Evolutionary conservation across 169 alveolate species (phyloP), one percentile per base, ranked within the genome.

Genomic region (Plasmodium knowlesi): DNA sequence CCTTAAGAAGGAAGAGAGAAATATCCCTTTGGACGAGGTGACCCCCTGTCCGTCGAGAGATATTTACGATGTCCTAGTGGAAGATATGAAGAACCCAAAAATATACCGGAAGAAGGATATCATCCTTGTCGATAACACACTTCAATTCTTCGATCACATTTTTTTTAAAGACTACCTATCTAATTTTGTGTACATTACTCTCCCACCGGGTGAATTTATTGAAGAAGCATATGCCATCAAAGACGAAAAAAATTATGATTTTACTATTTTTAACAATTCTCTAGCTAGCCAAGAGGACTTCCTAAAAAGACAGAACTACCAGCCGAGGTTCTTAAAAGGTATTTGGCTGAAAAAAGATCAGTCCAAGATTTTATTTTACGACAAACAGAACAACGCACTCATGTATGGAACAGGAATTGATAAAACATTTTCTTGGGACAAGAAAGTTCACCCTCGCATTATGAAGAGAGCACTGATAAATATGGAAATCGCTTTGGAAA

Each of bases 401-500:
- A 74, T 94, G 28, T 54, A 83, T 72, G 96, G 96, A n/a, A 61
- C 95, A 6, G 96, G 96, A 25, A 54, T 78, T 30, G 96, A 94
- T 43, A 83, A 92, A 39, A 94, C 96, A 2, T 94, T 73, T n/a
- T 79, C 95, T 0, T 94, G 96, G 96, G 61, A 94, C 19, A 82
- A 72, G 19, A 72, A 90, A 22, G 94, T 83, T 3, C 61, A 61
- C 25, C 57, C 22, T 57, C 81, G 76, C 22, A 72, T 85, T 19
- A 84, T 85, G 94, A 83, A 78, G 37, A 53, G 92, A 30, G 96
- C 96, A n/a, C 30, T 94, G 37, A 74, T 94, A 30, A 92, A 76
- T 67, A 92, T 94, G 95, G 96, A 94, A n/a, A 94, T 94, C 86
- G 95, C 96, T 14, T 61, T 79, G 22, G 96, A 94, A 86, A 86